phyloP scores from a whole-genome alignment of 2,329 filamentous ascomycete genomes.

The Talaromyces verruculosus region DNA sequence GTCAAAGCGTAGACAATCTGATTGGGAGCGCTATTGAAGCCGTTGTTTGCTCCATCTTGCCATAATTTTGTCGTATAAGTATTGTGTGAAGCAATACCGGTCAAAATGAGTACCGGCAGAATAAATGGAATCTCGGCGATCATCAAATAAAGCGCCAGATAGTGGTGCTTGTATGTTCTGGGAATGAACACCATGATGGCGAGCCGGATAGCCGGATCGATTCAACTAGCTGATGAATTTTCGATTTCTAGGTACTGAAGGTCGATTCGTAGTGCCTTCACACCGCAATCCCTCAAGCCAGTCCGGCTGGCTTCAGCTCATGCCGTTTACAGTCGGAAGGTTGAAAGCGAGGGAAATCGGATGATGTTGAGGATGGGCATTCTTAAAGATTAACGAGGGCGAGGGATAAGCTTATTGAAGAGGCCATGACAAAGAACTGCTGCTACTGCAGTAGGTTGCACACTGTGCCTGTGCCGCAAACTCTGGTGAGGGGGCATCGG shows the following conservation, averaged over 20 bases:
- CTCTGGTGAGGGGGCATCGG: slow-evolving; percentile 11
- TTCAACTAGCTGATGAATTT: not conserved
- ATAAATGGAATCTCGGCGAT: slow-evolving; percentile 58
- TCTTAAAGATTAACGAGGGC: slow-evolving; percentile 23
- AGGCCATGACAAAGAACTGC: slow-evolving; percentile 10
- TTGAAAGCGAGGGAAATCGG: slow-evolving; percentile 22
- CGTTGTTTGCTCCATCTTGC: slow-evolving; percentile 61
- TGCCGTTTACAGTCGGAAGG: slow-evolving; percentile 23
- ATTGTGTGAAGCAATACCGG: slow-evolving; percentile 62
- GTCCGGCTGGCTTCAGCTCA: slow-evolving; percentile 41
- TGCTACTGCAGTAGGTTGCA: not conserved
- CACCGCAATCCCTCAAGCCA: slow-evolving; percentile 29
- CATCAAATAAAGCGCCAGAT: slow-evolving; percentile 54
- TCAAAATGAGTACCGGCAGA: slow-evolving; percentile 58
- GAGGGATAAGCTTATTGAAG: slow-evolving; percentile 24
- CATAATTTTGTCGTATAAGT: slow-evolving; percentile 62
- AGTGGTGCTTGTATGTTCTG: slow-evolving; percentile 55
- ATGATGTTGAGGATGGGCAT: slow-evolving; percentile 23
- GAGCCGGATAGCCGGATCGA: slow-evolving; percentile 3
- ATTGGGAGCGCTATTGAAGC: slow-evolving; percentile 62
- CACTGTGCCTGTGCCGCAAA: slow-evolving; percentile 3
- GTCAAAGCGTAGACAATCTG: slow-evolving; percentile 58
- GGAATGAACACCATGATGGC: slow-evolving; percentile 48
- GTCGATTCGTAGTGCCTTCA: not conserved
- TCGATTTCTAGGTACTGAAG: not conserved